Base-by-base conservation (phyloP, 208 protist species). In the Sergeia podlipaevii region DNA sequence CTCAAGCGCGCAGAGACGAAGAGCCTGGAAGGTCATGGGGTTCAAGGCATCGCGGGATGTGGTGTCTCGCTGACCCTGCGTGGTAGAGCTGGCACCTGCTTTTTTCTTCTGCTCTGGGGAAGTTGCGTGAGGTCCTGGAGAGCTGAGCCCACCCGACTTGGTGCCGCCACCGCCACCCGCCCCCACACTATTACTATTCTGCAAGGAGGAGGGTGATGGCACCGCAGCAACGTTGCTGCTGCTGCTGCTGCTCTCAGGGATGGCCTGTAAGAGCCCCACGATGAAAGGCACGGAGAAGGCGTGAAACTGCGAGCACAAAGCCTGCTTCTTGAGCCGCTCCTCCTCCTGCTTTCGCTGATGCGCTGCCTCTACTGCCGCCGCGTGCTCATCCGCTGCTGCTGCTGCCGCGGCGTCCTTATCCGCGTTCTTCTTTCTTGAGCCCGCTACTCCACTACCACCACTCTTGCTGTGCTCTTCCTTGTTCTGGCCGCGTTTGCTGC, bases 1-100 rank as follows among this genome's bases (percentile, higher is more conserved):
- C 33, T 54, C 48, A 0, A 30, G 48, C 21, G 48, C 48, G 17
- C 48, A 54, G 15, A 20, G 33, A 5, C 48, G 48, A 7, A 54
- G 33, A 18, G 27, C 27, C 34, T 30, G 34, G 34, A 54, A 54
- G 13, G 46, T 39, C 4, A 51, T 32, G 15, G 38, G 8, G 5
- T 11, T 15, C 33, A 15, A 10, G 10, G 33, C 15, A 10, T 21
- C 5, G 44, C 26, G 5, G 20, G 21, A 27, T 6, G 20, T 27
- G 44, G 44, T 27, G 13, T 15, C 7, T 15, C 17, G 28, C 6
- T 37, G 28, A n/a, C 46, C 28, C 23, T 11, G 20, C 23, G 44
- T 7, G 4, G 44, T 27, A 10, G n/a, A 21, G 20, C 10, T 29
- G 44, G 43, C 18, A n/a, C n/a, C n/a, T n/a, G n/a, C n/a, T n/a